A percentile compares a stretch with the other conserved stretches of the same genome.
phyloP scores from a whole-genome alignment of 2,329 filamentous ascomycete genomes.

The Tolypocladium cylindrosporum region DNA sequence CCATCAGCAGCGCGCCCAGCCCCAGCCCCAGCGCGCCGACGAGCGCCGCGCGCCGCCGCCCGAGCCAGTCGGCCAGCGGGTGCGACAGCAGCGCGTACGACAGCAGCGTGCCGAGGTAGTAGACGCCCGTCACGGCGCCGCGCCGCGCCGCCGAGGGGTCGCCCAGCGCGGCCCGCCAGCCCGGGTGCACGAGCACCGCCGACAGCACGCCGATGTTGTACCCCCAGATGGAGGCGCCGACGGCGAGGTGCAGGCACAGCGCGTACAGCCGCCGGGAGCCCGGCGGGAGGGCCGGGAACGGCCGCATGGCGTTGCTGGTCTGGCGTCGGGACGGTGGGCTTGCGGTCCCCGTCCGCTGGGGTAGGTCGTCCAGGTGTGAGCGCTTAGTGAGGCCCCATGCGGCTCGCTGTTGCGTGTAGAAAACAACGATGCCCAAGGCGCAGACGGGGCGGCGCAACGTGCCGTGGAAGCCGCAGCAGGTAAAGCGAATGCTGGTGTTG shows the following conservation, averaged over 20 bases:
- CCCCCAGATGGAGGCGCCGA: slow-evolving; percentile 48
- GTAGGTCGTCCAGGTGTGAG: neutral
- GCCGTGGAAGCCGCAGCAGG: neutral
- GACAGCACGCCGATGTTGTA: slow-evolving; percentile 50
- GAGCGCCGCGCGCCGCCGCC: slow-evolving; percentile 40
- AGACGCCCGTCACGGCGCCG: slow-evolving; percentile 45
- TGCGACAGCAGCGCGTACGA: slow-evolving; percentile 46
- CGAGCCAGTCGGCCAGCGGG: slow-evolving; percentile 37
- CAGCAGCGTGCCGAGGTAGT: slow-evolving; percentile 46
- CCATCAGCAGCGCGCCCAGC: slow-evolving; percentile 38
- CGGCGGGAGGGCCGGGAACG: neutral
- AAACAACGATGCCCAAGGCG: neutral
- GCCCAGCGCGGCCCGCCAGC: slow-evolving; percentile 37
- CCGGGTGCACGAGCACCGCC: slow-evolving; percentile 44
- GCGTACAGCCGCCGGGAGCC: slow-evolving; percentile 27
- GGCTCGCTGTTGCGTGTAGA: neutral
- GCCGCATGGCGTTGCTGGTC: neutral
- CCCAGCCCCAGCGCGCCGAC: slow-evolving; percentile 34
- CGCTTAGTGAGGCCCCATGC: neutral
- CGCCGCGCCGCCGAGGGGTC: slow-evolving; percentile 33
- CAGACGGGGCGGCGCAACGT: neutral
- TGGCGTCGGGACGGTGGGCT: too few species aligned
- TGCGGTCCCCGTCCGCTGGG: too few species aligned
- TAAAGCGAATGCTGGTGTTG: neutral
- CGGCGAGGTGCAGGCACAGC: slow-evolving; percentile 40